Evolutionary conservation across 306 rosid genomes (phyloP), one percentile per base, ranked within the genome.

Genomic region (Vigna angularis): DNA sequence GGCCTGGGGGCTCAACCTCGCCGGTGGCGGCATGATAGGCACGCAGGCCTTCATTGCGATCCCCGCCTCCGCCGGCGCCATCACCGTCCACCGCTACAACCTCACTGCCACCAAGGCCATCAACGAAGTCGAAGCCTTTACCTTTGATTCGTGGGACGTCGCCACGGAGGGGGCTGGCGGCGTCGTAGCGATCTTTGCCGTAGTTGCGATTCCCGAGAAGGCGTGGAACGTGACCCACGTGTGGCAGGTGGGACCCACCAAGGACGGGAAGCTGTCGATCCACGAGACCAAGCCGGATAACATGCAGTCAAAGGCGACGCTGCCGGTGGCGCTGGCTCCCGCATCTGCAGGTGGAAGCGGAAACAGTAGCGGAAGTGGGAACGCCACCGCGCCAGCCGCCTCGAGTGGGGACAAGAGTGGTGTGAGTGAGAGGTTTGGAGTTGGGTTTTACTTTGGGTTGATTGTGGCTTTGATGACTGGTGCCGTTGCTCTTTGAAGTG

Each of bases 1-100:
- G 10, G 49, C 91, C 12, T 95, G 98, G 98, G 97, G 85, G 0
- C 49, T 95, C 26, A 95, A 95, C 68, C 97, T 92, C 11, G 50
- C 80, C 40, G 74, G 55, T 5, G 58, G 55, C 10, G 81, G 79
- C n/a, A 95, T 95, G 98, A 1, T 0, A 0, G 97, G 98, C 0
- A 13, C 93, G 0, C 89, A 91, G 55, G 71, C 98, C 4, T 38
- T 95, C 4, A 20, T 95, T 2, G 93, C 98, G 16, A 74, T 24
- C 76, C 73, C 79, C 9, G 3, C 0, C 20, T 3, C 4, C 20
- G 0, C 5, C 42, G 3, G 26, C 0, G 24, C 1, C 5, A 20
- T 78, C 9, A 26, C 36, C 13, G 72, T 84, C 17, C 32, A n/a
- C 40, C 79, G 85, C 17, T 89, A 57, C 76, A 83, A 86, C 72